Base-by-base conservation (phyloP, 2,329 filamentous ascomycete species). In the Fusarium brevicatenulatum region DNA sequence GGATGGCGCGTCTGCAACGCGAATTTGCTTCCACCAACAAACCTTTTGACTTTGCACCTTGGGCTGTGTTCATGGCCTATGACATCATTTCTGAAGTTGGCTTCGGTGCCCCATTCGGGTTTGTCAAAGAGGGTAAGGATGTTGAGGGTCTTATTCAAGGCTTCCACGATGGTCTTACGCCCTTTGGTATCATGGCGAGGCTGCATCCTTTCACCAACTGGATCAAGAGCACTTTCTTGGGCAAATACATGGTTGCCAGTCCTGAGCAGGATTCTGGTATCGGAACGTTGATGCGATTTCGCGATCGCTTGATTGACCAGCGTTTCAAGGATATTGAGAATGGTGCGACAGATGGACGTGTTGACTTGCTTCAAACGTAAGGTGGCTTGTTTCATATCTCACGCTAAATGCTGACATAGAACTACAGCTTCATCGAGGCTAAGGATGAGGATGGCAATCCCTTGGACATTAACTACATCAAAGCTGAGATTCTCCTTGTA, bases 241-340 rank as follows among this genome's bases (percentile, higher is more conserved):
- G 73, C 25, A 76, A 70, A 30, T 76, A 72, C 9, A 56, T 72
- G 59, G 73, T 76, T 2, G 73, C 44, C 50, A 76, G 72, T 16
- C 87, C 88, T 0, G 83, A 88, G 52, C 84, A 90, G 39, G 79
- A 87, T 43, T 85, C 83, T 18, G 88, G 87, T 2, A 88, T 90
- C 39, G 88, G 88, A 2, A 85, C 83, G 3, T 75, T 90, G 62
- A 90, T 90, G 87, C 82, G 86, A 13, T 90, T 89, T 77, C 85
- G 88, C 8, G 88, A 90, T 71, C 82, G 83, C 32, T 81, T 90
- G 5, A 84, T 90, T 63, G 75, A 79, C 28, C 79, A 88, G 68
- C 83, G 88, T 2, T 78, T 85, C 30, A 77, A 82, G 32, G 86
- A 88, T 57, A 82, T 89, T 25, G 81, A 85, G 55, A 76, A 80